phyloP scores from a whole-genome alignment of 1,284 basidiomycete genomes.

The Trichosporon faecale region DNA sequence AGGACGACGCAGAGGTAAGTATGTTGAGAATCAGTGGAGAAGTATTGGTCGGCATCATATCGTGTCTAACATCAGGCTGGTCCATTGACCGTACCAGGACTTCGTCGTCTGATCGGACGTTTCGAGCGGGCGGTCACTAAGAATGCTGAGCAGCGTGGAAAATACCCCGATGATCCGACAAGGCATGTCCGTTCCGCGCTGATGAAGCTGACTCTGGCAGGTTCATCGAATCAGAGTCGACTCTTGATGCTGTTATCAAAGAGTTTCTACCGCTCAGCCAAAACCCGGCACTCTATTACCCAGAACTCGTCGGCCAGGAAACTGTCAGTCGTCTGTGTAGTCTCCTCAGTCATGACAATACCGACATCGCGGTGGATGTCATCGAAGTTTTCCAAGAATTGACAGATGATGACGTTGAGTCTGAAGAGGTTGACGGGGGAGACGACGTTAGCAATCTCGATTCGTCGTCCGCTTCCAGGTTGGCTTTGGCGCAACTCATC shows the following conservation, averaged over 20 bases:
- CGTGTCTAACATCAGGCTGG: conserved; percentile 16
- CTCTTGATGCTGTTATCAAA: conserved; percentile 83
- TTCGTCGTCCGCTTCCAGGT: conserved; percentile 35
- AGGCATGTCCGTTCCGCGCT: conserved; percentile 59
- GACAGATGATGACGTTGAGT: conserved; percentile 87
- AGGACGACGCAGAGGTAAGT: conserved; percentile 62
- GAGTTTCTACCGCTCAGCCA: conserved; percentile 85
- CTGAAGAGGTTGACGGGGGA: conserved; percentile 65
- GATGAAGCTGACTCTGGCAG: conserved; percentile 54
- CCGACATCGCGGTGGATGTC: conserved; percentile 88
- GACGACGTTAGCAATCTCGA: conserved; percentile 61
- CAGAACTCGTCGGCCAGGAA: conserved; percentile 78
- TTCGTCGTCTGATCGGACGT: conserved; percentile 70
- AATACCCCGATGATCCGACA: conserved; percentile 82
- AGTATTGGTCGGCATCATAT: no score
- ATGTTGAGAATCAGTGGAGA: no score
- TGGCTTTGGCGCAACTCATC: conserved; percentile 66
- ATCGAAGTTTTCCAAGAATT: conserved; percentile 89
- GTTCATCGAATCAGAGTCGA: conserved; percentile 97
- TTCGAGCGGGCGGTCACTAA: conserved; percentile 87
- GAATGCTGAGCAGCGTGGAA: conserved; percentile 91
- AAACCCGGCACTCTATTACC: conserved; percentile 75
- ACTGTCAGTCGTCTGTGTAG: conserved; percentile 66
- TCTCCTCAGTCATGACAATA: conserved; percentile 86
- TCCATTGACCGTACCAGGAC: conserved; percentile 61